These are phyloP conservation scores for Euphrasia arctica DNA, from an alignment of 305 asterid genomes.

Conservation along the genomic window DNA sequence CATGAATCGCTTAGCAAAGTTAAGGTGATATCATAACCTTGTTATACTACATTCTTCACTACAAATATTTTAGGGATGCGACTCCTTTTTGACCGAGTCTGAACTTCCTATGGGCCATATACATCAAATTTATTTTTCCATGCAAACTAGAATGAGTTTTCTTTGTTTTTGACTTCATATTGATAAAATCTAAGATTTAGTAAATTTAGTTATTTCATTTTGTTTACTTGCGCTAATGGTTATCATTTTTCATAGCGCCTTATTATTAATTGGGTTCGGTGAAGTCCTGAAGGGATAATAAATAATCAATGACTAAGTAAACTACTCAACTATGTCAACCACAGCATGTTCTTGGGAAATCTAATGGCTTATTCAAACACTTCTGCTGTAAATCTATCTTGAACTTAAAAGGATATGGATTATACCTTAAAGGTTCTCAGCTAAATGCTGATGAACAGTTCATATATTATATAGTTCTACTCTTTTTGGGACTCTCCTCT, in stretches of 20 bases:
- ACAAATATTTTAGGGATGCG: neutral
- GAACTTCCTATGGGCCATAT: neutral
- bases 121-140: neutral
- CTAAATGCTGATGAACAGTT: constrained; percentile 12
- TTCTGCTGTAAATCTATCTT: neutral
- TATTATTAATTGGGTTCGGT: neutral
- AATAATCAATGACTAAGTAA: neutral
- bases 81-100: neutral
- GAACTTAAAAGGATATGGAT: constrained; percentile 7
- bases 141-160: constrained; percentile 8
- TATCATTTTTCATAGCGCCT: neutral
- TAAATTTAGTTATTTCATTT: constrained; percentile 2
- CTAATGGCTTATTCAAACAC: neutral
- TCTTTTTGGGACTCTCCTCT: constrained; percentile 3
- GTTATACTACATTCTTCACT: too few species aligned
- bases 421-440: constrained; percentile 2
- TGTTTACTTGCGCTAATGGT: constrained; percentile 2
- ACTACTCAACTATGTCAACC: neutral
- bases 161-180: neutral
- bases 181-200: neutral
- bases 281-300: neutral
- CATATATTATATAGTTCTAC: neutral
- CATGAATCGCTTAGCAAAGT: constrained; percentile 97
- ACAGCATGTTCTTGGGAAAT: neutral
- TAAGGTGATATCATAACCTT: constrained; percentile 47